phyloP scores from a whole-genome alignment of 2,329 filamentous ascomycete species.

The Podosphaera leucotricha region DNA sequence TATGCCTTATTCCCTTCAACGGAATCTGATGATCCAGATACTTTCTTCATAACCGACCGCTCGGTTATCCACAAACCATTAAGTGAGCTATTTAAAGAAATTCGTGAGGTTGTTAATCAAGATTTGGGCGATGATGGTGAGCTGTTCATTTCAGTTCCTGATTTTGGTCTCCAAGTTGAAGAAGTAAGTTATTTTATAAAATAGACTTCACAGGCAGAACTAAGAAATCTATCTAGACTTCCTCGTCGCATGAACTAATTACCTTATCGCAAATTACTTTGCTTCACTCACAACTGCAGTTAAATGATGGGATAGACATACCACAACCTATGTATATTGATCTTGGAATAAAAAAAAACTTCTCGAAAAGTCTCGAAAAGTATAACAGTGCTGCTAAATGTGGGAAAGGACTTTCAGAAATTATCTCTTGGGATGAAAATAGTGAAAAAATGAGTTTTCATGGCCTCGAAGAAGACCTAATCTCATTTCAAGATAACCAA shows the following conservation, averaged over 20 bases:
- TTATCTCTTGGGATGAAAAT: constrained; percentile 10
- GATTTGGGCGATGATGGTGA: constrained; percentile 32
- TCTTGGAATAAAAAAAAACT: constrained; percentile 28
- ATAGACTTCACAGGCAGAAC: constrained; percentile 8
- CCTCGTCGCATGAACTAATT: constrained; percentile 22
- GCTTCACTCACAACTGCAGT: constrained; percentile 31
- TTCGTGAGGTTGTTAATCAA: constrained; percentile 28
- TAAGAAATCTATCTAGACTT: constrained; percentile 21
- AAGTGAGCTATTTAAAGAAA: constrained; percentile 29
- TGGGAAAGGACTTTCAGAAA: constrained; percentile 24
- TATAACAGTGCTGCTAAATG: constrained; percentile 28
- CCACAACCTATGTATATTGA: constrained; percentile 33
- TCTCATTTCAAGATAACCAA: neutral
- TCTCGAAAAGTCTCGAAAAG: constrained; percentile 26
- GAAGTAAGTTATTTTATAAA: constrained; percentile 24
- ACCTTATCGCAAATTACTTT: constrained; percentile 33
- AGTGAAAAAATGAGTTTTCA: constrained; percentile 9
- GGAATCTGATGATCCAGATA: constrained; percentile 26
- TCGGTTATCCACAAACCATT: constrained; percentile 28
- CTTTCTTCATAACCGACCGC: constrained; percentile 32
- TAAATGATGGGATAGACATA: constrained; percentile 30
- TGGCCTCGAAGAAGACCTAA: neutral
- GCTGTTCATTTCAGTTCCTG: constrained; percentile 29
- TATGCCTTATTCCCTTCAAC: constrained; percentile 34
- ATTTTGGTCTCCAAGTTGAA: constrained; percentile 28